Conservation (phyloP, 1,139 yeast genomes). For the Scheffersomyces cryptocercus region DNA sequence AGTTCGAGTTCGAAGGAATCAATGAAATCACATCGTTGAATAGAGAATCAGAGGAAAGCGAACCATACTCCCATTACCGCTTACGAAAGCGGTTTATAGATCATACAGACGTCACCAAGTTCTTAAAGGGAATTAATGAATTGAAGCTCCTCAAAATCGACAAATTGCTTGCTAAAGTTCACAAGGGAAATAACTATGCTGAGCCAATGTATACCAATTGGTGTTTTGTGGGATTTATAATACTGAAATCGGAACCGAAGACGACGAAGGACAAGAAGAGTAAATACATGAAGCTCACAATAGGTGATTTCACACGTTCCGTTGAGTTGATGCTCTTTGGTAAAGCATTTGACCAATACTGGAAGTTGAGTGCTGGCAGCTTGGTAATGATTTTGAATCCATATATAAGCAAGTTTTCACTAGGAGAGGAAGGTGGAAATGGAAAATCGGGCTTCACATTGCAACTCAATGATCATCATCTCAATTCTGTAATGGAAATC, state of each 20-base stretch:
- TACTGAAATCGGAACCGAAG: constrained; percentile 56
- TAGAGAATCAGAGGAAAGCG: constrained; percentile 12
- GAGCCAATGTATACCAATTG: constrained; percentile 77
- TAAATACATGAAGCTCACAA: constrained; percentile 60
- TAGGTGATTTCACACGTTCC: constrained; percentile 65
- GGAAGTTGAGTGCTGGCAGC: constrained; percentile 75
- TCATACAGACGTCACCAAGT: constrained; percentile 25
- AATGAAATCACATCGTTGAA: constrained; percentile 8
- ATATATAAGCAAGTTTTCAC: constrained; percentile 31
- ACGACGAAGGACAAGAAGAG: constrained; percentile 36
- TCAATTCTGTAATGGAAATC: constrained; percentile 62
- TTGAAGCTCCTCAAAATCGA: constrained; percentile 52
- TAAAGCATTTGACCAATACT: constrained; percentile 65
- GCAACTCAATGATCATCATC: constrained; percentile 48
- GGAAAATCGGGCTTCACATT: constrained; percentile 54
- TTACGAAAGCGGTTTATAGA: constrained; percentile 47
- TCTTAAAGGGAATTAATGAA: constrained; percentile 22
- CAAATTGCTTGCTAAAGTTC: constrained; percentile 62
- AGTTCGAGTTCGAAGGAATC: constrained; percentile 19
- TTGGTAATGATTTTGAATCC: constrained; percentile 79
- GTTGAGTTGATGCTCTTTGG: constrained; percentile 68
- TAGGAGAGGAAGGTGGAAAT: neutral
- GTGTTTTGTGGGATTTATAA: constrained; percentile 70
- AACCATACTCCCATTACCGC: constrained; percentile 15
- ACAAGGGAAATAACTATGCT: constrained; percentile 59